Evolutionary conservation across 176 grass and related monocot genomes (phyloP).

Genomic region (Zoysia pacifica): DNA sequence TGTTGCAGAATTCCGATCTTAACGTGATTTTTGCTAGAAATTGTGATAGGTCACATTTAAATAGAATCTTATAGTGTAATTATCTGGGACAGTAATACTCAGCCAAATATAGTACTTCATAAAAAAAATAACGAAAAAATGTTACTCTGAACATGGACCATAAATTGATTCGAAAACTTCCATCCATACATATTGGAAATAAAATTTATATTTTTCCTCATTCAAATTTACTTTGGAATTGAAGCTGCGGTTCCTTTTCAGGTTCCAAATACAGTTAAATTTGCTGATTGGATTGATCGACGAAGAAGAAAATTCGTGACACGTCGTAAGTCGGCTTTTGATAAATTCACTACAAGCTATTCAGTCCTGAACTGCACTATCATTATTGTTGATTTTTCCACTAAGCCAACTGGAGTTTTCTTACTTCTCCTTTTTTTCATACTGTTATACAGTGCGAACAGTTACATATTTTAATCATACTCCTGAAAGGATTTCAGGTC

Average conservation of each 20-base stretch:
- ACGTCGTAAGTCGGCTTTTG: constrained; percentile 54
- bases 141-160: too few species aligned
- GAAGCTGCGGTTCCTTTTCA: constrained; percentile 39
- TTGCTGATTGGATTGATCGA: constrained; percentile 99
- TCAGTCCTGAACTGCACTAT: background rate
- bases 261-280: constrained; percentile 95
- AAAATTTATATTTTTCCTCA: background rate
- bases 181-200: constrained; percentile 14
- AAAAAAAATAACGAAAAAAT: too few species aligned
- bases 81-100: too few species aligned
- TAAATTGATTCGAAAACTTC: constrained; percentile 1
- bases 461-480: too few species aligned
- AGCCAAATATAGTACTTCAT: too few species aligned
- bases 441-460: too few species aligned
- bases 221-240: constrained; percentile 32
- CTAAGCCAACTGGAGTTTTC: background rate
- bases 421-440: background rate
- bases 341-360: background rate
- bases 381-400: constrained; percentile 19
- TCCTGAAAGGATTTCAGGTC: too few species aligned
- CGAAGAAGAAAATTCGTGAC: constrained; percentile 91
- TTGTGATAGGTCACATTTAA: too few species aligned
- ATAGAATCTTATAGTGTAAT: too few species aligned
- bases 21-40: too few species aligned
- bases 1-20: too few species aligned